phyloP scores from a whole-genome alignment of 345 rosid genomes.

The Eucalyptus cladocalyx region DNA sequence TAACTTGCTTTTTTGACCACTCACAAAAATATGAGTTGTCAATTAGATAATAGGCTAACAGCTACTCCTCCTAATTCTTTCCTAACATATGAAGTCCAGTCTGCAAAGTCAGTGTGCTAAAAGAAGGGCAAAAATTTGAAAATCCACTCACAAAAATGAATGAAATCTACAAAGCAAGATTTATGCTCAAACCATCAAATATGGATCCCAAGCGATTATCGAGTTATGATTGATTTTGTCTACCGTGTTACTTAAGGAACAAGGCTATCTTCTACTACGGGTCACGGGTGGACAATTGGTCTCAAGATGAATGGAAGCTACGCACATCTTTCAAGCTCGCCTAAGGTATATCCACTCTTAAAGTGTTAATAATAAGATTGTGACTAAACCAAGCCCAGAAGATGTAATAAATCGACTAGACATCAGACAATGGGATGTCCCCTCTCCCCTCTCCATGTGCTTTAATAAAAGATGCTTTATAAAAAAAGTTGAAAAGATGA shows the following conservation, averaged over 20 bases:
- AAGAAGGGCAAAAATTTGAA: neutral
- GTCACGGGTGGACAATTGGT: neutral
- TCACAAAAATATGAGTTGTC: neutral
- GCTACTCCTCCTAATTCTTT: neutral
- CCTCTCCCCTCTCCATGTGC: neutral
- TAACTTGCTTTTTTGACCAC: neutral
- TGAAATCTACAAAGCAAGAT: neutral
- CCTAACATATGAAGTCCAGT: neutral
- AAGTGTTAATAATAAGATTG: neutral
- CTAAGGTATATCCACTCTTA: neutral
- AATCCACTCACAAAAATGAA: neutral
- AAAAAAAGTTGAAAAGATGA: neutral
- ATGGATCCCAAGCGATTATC: neutral
- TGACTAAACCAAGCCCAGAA: neutral
- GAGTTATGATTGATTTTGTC: neutral
- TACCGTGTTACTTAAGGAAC: accelerated
- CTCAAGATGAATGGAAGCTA: neutral
- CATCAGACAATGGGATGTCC: neutral
- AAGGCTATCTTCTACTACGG: neutral
- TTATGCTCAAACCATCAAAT: neutral
- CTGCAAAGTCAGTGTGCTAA: neutral
- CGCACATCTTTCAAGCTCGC: neutral
- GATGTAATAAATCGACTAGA: neutral
- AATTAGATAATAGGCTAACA: neutral
- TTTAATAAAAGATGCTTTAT: neutral